Percentiles rank a stretch among this genome's conserved stretches.
These are phyloP conservation scores for Wallacemonas rigidus DNA, from an alignment of 208 protist genomes.

Conservation along the genomic window DNA sequence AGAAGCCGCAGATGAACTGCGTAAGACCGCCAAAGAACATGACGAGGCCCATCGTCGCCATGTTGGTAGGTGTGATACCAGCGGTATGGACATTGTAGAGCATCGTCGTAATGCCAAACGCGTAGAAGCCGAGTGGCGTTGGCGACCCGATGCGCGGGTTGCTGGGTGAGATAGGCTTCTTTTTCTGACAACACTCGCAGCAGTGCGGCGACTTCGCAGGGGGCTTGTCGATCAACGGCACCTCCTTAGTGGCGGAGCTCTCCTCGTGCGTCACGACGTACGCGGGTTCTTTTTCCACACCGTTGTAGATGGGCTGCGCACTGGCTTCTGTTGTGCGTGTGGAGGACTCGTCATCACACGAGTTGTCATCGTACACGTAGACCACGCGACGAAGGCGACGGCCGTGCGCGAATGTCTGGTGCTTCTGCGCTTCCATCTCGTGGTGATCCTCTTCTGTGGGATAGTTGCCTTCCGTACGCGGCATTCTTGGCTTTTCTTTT, in stretches of 20 bases:
- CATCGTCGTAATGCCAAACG: constrained; percentile 50
- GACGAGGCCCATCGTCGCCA: constrained; percentile 32
- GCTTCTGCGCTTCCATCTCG: constrained; percentile 2
- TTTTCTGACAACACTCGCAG: constrained; percentile 20
- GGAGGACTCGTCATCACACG: background rate
- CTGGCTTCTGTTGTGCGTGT: background rate
- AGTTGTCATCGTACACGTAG: constrained; percentile 23
- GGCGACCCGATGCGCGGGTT: constrained; percentile 40
- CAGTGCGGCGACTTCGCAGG: constrained; percentile 5
- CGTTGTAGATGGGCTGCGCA: background rate
- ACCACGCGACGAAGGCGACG: constrained; percentile 24
- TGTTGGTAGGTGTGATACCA: constrained; percentile 27
- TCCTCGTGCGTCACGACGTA: background rate
- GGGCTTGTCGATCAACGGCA: background rate
- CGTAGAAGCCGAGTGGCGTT: constrained; percentile 36
- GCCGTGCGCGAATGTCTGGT: background rate
- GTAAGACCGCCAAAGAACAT: constrained; percentile 34
- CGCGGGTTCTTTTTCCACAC: background rate
- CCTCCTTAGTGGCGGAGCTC: background rate
- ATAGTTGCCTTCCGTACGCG: background rate
- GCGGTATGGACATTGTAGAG: constrained; percentile 39
- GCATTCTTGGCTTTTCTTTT: constrained; percentile 15
- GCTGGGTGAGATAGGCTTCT: constrained; percentile 14
- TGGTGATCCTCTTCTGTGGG: background rate
- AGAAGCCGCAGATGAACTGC: constrained; percentile 46